These are phyloP conservation scores for Phallus indusiatus DNA, from an alignment of 768 basidiomycete genomes.

Conservation along the genomic window DNA sequence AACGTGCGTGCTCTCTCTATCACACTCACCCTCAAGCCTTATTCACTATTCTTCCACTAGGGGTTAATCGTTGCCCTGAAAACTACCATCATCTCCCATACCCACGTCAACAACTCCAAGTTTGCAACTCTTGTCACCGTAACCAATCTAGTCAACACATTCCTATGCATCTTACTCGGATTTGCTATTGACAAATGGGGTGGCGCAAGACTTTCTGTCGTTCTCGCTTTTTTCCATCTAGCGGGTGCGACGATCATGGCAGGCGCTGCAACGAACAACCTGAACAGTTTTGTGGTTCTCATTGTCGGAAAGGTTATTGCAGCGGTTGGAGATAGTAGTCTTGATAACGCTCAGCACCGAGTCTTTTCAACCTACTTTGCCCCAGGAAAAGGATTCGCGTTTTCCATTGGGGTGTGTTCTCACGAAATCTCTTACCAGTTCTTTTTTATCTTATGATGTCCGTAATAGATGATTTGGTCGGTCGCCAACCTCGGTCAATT, in stretches of 20 bases:
- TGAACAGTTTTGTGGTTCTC: constrained; percentile 31
- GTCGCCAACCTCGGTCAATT: constrained; percentile 25
- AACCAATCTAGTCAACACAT: constrained; percentile 33
- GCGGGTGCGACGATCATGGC: constrained; percentile 29
- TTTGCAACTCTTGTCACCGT: constrained; percentile 33
- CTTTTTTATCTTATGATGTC: background rate
- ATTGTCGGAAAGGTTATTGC: constrained; percentile 32
- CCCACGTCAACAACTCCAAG: constrained; percentile 34
- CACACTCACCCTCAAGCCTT: background rate
- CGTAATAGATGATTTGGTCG: constrained; percentile 25
- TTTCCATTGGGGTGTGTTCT: constrained; percentile 23
- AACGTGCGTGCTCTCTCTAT: constrained; percentile 22
- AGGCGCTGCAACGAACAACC: constrained; percentile 27
- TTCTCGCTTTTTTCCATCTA: constrained; percentile 29
- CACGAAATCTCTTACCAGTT: background rate
- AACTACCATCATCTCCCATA: constrained; percentile 33
- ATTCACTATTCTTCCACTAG: constrained; percentile 15
- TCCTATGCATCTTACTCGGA: constrained; percentile 31
- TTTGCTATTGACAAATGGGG: constrained; percentile 35
- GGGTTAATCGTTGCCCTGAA: constrained; percentile 32
- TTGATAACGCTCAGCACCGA: constrained; percentile 35
- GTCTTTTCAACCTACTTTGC: constrained; percentile 36
- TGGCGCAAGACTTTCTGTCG: constrained; percentile 27
- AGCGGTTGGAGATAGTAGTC: constrained; percentile 30
- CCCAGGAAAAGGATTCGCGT: constrained; percentile 30